These are phyloP conservation scores for Neurospora hispaniola DNA, from an alignment of 495 filamentous ascomycete species.

Conservation along the genomic window DNA sequence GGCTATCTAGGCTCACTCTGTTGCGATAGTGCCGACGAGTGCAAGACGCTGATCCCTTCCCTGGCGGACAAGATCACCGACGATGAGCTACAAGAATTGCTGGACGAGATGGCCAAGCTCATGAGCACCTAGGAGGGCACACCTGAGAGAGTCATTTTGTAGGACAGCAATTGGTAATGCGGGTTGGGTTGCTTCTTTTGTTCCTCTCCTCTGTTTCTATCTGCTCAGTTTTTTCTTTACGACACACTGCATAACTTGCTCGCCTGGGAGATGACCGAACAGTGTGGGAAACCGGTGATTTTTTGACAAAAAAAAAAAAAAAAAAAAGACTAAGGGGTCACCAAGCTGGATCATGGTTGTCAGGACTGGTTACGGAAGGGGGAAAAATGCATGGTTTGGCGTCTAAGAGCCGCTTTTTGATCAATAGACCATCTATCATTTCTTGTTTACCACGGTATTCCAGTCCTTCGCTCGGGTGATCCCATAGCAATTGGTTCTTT, in stretches of 20 bases:
- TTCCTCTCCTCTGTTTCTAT: background rate
- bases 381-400: background rate
- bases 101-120: slow-evolving; percentile 83
- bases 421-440: background rate
- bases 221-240: background rate
- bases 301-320: background rate
- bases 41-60: slow-evolving; percentile 90
- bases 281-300: background rate
- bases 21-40: slow-evolving; percentile 87
- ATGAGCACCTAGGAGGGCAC: slow-evolving; percentile 13
- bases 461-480: background rate
- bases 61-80: slow-evolving; percentile 80
- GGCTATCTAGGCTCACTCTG: slow-evolving; percentile 62
- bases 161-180: background rate
- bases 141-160: background rate
- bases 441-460: background rate
- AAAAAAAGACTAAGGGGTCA: background rate
- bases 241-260: background rate
- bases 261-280: background rate
- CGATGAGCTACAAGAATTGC: slow-evolving; percentile 70
- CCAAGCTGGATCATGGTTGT: background rate
- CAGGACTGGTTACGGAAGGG: background rate
- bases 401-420: background rate
- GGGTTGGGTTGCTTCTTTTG: background rate
- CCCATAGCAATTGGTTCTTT: background rate